Evolutionary conservation across 1,139 yeast species (phyloP).

Genomic region (Suhomyces bolitotheri): DNA sequence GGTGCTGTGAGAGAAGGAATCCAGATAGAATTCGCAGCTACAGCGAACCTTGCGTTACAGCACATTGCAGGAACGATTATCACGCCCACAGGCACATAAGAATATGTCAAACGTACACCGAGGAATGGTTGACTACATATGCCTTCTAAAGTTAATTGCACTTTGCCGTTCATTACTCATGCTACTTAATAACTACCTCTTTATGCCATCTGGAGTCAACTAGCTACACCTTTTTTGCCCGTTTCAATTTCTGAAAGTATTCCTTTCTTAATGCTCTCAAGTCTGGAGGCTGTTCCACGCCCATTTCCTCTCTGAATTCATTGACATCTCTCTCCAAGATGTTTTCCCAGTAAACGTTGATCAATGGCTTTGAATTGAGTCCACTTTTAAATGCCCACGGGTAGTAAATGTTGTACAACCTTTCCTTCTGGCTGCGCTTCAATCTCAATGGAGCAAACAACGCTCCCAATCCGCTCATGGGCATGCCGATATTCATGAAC

Average conservation of each 20-base stretch:
- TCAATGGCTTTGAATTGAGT: constrained; percentile 67
- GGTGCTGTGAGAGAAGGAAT: no score
- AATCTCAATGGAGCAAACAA: constrained; percentile 74
- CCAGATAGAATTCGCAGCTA: no score
- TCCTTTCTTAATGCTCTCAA: constrained; percentile 61
- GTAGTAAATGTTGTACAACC: constrained; percentile 66
- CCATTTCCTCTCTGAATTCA: constrained; percentile 70
- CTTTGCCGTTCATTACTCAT: no score
- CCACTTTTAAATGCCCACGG: constrained; percentile 92
- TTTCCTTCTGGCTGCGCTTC: constrained; percentile 52
- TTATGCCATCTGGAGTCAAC: no score
- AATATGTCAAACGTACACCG: no score
- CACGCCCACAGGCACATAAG: no score
- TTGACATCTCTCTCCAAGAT: constrained; percentile 69
- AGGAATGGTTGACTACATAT: no score
- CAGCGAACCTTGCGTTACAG: no score
- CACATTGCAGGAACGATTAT: no score
- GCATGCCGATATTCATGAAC: constrained; percentile 88
- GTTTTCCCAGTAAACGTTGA: constrained; percentile 93
- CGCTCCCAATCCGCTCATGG: constrained; percentile 95
- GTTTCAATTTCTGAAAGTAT: constrained; percentile 35
- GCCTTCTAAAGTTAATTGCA: no score
- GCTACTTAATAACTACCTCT: no score
- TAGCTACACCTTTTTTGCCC: constrained; percentile 20
- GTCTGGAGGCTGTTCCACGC: constrained; percentile 75